These are phyloP conservation scores for Dendrocalamus latiflorus DNA, from an alignment of 202 grass and related monocot genomes.

Conservation along the genomic window DNA sequence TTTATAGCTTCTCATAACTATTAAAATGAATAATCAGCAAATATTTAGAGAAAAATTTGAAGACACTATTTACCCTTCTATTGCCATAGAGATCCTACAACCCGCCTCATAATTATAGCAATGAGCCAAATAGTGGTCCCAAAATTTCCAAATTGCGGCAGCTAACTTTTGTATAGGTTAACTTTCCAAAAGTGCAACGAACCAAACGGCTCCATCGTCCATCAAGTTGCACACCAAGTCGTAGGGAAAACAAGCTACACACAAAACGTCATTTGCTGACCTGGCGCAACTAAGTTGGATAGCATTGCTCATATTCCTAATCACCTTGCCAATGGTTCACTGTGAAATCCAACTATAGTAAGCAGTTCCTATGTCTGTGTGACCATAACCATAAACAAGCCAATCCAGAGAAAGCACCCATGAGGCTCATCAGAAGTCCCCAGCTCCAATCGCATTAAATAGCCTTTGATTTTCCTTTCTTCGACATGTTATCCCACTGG, in stretches of 20 bases:
- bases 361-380: not conserved
- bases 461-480: not conserved
- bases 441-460: constrained; percentile 22
- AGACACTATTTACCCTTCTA: no score
- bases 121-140: no score
- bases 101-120: no score
- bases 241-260: not conserved
- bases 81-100: no score
- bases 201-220: not conserved
- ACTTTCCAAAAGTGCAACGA: not conserved
- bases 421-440: not conserved
- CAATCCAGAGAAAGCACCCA: not conserved
- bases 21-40: accelerated
- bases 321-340: not conserved
- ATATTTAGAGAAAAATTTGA: no score
- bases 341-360: constrained; percentile 11
- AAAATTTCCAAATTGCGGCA: no score
- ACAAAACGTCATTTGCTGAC: not conserved
- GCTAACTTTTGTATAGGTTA: no score
- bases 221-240: not conserved
- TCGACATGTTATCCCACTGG: not conserved
- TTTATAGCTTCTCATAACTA: no score
- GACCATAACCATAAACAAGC: constrained; percentile 11
- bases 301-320: not conserved
- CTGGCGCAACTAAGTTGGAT: constrained; percentile 1